Evolutionary conservation across 1,284 basidiomycete genomes (phyloP).

Genomic region (Coriolopsis trogii): DNA sequence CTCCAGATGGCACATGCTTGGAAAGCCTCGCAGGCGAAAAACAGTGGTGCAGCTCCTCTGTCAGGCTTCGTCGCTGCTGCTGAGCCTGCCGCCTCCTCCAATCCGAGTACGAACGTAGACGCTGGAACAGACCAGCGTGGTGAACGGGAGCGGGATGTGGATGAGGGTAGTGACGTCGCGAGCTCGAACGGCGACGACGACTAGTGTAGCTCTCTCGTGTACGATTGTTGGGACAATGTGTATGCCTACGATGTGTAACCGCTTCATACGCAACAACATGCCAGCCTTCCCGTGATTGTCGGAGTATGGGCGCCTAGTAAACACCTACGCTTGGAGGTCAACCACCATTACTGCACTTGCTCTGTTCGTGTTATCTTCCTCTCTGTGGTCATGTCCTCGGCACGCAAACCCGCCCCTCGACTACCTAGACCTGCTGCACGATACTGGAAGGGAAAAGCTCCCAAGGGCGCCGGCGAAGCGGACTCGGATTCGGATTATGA

Average conservation of each 20-base stretch:
- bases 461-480: slow-evolving; percentile 64
- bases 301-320: too few species aligned
- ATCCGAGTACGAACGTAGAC: neutral
- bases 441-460: slow-evolving; percentile 85
- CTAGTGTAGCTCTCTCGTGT: slow-evolving; percentile 7
- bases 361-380: too few species aligned
- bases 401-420: slow-evolving; percentile 68
- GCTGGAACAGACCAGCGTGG: neutral
- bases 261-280: too few species aligned
- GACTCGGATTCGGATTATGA: slow-evolving; percentile 69
- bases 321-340: too few species aligned
- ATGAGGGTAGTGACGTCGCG: slow-evolving; percentile 34
- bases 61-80: slow-evolving; percentile 28
- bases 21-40: slow-evolving; percentile 55
- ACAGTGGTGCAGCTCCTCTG: slow-evolving; percentile 19
- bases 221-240: too few species aligned
- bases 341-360: too few species aligned
- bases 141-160: neutral
- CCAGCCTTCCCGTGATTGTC: too few species aligned
- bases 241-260: too few species aligned
- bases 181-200: slow-evolving; percentile 36
- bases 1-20: slow-evolving; percentile 92
- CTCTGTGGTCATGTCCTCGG: slow-evolving; percentile 30
- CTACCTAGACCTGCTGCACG: slow-evolving; percentile 72
- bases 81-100: slow-evolving; percentile 7